phyloP scores from a whole-genome alignment of 1,284 basidiomycete species.

The Flammula alnicola region DNA sequence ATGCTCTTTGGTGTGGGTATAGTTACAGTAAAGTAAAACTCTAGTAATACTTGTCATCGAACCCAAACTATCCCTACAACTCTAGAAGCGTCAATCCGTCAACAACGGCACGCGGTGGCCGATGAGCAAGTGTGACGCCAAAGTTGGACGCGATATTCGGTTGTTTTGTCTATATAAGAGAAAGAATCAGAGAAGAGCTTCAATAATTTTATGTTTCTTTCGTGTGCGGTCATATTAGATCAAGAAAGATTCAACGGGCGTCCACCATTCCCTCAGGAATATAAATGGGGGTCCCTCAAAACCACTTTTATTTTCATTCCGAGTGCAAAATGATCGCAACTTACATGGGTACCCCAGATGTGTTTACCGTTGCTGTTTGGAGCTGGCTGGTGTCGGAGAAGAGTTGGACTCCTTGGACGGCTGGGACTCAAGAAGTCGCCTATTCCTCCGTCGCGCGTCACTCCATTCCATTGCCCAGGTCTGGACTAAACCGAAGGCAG shows the following conservation, averaged over 20 bases:
- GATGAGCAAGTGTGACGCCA: no score
- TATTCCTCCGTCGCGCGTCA: conserved; percentile 51
- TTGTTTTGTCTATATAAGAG: conserved; percentile 1
- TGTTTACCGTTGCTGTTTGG: background rate
- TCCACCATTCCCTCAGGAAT: conserved; percentile 37
- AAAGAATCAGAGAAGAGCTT: conserved; percentile 2
- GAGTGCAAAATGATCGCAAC: conserved; percentile 14
- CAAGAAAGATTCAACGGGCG: conserved; percentile 70
- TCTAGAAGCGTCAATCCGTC: no score
- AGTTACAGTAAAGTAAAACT: conserved; percentile 4
- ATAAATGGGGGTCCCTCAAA: conserved; percentile 59
- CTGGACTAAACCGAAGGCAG: conserved; percentile 79
- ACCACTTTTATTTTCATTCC: conserved; percentile 77
- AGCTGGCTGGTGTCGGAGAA: background rate
- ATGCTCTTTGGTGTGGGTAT: background rate
- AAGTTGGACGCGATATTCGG: background rate
- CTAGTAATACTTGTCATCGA: no score
- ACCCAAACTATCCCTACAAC: no score
- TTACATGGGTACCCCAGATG: conserved; percentile 5
- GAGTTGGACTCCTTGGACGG: no score
- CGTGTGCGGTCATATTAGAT: conserved; percentile 81
- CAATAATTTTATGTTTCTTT: conserved; percentile 9
- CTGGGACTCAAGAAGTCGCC: conserved; percentile 10
- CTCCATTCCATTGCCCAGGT: conserved; percentile 77
- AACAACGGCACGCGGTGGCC: no score